Evolutionary conservation across 257 asterid species (phyloP).

Genomic region (Fraxinus quadrangulata): DNA sequence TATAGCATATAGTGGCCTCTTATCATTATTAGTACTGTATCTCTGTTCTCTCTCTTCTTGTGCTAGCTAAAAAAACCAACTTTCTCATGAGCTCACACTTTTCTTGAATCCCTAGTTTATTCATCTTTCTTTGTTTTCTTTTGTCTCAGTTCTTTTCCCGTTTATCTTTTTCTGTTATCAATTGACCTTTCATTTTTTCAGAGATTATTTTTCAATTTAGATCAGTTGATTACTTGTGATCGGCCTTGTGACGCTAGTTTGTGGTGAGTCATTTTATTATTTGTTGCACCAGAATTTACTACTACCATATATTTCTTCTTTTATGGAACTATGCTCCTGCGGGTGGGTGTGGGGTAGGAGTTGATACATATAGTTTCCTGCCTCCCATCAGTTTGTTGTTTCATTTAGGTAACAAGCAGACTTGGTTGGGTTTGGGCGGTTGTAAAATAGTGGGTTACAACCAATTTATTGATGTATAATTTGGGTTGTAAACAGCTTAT

Average conservation of each 20-base stretch:
- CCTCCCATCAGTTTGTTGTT: neutral
- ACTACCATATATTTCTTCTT: conserved; percentile 13
- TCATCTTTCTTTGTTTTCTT: conserved; percentile 14
- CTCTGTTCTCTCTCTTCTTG: neutral
- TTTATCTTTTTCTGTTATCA: neutral
- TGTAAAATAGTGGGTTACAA: neutral
- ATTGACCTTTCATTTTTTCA: conserved; percentile 40
- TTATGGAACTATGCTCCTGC: conserved; percentile 4
- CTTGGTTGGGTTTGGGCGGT: neutral
- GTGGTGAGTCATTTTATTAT: conserved; percentile 63
- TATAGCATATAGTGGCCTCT: conserved; percentile 19
- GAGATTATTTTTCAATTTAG: conserved; percentile 79
- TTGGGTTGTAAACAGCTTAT: neutral
- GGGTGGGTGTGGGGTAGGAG: neutral
- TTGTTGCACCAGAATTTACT: neutral
- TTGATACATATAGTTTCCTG: neutral
- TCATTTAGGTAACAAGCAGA: neutral
- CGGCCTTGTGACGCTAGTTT: conserved; percentile 64
- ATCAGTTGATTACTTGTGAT: conserved; percentile 70
- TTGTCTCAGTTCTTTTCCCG: conserved; percentile 13
- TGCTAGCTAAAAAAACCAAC: neutral
- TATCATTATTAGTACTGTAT: neutral
- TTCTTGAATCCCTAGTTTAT: conserved; percentile 19
- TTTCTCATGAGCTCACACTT: conserved; percentile 13
- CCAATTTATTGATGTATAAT: neutral